Evolutionary conservation across 2,329 filamentous ascomycete species (phyloP), one percentile per base, ranked within the genome.

Genomic region (Pseudocercospora macadamiae): DNA sequence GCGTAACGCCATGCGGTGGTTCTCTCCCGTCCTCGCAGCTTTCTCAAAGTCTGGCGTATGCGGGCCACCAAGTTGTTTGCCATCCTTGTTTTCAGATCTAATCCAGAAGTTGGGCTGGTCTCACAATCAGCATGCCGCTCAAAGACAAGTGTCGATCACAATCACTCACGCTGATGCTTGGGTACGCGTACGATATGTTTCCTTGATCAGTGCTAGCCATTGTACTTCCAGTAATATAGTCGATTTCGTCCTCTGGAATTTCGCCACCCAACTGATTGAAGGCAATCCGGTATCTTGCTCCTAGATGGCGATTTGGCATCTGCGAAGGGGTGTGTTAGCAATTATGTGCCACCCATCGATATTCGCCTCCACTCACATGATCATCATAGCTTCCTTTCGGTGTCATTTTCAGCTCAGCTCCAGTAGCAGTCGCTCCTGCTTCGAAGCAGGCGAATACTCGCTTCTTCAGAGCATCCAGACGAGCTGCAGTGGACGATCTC

Each of bases 181-280:
- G 85, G 75, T 86, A 78, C 1, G 76, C 80, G 65, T 86, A 81
- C 63, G 80, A 84, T 54, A 86, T 71, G 61, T 87, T 79, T 0
- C 84, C 85, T 71, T 86, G 83, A 66, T 87, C 84, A 0, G 83
- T 85, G 62, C 81, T 84, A 3, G 83, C 83, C 65, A 75, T 78
- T n/a, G 78, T 80, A 21, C 72, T 67, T 0, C 79, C 78, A 3
- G 70, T 66, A 8, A 76, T 69, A 53, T 76, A 71, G 56, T 81
- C 80, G 5, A 77, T 49, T 2, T 79, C 76, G 9, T 74, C 73
- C 1, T 61, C 60, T 0, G 74, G 69, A 1, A 78, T 75, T 3
- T 65, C 60, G 1, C 76, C 71, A 9, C 69, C 72, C 49, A 75
- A 60, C 51, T 59, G 19, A 60, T 72, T 68, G 70, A 76, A 70